phyloP scores from a whole-genome alignment of 176 grass and related monocot species.

The Cenchrus americanus region DNA sequence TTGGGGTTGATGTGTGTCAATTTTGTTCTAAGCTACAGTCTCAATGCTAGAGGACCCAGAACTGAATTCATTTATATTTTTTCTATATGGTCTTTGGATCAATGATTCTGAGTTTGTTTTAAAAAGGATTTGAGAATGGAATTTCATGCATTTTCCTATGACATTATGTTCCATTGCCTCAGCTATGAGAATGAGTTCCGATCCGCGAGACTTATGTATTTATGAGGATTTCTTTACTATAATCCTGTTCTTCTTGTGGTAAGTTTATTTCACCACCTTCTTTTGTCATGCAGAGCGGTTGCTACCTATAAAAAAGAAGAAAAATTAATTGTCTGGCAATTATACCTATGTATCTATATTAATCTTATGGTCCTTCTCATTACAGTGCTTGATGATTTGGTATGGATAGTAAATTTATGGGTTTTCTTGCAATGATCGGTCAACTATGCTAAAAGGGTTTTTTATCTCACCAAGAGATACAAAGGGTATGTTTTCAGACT shows the following conservation, averaged over 20 bases:
- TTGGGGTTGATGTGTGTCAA: too few species aligned
- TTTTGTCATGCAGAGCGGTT: not conserved
- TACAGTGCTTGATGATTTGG: slow-evolving; percentile 96
- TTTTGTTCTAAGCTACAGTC: too few species aligned
- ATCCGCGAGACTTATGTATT: slow-evolving; percentile 84
- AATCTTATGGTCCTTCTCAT: slow-evolving; percentile 20
- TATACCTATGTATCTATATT: not conserved
- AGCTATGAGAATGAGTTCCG: slow-evolving; percentile 91
- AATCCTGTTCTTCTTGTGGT: slow-evolving; percentile 97
- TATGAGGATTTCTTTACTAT: slow-evolving; percentile 98
- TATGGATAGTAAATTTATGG: slow-evolving; percentile 95
- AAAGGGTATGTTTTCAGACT: slow-evolving; percentile 66
- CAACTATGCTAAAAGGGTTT: slow-evolving; percentile 86
- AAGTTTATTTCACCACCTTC: slow-evolving; percentile 28
- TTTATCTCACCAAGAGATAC: slow-evolving; percentile 88
- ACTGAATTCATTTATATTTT: too few species aligned
- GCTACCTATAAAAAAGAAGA: slow-evolving; percentile 16
- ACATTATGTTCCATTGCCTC: not conserved
- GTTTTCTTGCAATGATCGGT: slow-evolving; percentile 84
- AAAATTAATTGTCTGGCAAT: not conserved
- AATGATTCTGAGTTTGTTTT: too few species aligned
- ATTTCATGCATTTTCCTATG: not conserved
- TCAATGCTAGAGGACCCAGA: too few species aligned
- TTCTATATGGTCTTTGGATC: too few species aligned
- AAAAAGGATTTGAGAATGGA: too few species aligned